Conservation (phyloP, 2,329 filamentous ascomycete genomes). For the Colletotrichum siamense region DNA sequence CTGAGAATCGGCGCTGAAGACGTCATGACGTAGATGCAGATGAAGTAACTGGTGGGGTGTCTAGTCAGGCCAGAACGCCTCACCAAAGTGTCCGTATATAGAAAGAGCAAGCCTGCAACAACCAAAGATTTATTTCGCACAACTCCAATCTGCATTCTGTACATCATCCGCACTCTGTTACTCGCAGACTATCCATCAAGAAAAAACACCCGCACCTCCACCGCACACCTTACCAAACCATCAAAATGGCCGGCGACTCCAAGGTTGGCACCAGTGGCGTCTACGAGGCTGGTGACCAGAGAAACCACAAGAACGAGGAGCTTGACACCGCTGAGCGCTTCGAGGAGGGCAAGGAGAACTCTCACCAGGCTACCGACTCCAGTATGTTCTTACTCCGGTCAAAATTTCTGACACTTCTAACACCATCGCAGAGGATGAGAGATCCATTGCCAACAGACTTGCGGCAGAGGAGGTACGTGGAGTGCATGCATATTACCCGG, state of each 20-base stretch:
- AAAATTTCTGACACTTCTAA: slow-evolving; percentile 1
- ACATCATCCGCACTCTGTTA: neutral
- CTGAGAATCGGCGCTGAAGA: slow-evolving; percentile 15
- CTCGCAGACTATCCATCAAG: neutral
- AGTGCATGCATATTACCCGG: neutral
- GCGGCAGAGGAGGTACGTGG: slow-evolving; percentile 63
- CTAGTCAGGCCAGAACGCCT: neutral
- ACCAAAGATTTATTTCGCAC: too few relatives aligned
- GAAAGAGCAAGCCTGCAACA: neutral
- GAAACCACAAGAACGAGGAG: slow-evolving; percentile 60
- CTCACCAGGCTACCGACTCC: slow-evolving; percentile 72
- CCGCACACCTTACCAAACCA: neutral
- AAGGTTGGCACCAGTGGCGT: slow-evolving; percentile 69
- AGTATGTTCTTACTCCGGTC: slow-evolving; percentile 55
- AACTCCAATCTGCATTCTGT: neutral
- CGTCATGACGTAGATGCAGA: slow-evolving; percentile 16
- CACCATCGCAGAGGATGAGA: slow-evolving; percentile 64
- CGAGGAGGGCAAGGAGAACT: slow-evolving; percentile 74
- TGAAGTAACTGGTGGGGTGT: slow-evolving; percentile 4
- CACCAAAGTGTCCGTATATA: neutral
- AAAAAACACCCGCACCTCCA: too few relatives aligned
- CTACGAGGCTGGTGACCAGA: slow-evolving; percentile 82
- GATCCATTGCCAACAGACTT: slow-evolving; percentile 74
- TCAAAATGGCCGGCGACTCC: slow-evolving; percentile 51
- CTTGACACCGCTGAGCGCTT: slow-evolving; percentile 60